A percentile compares a stretch with the other conserved stretches of the same genome.
phyloP scores from a whole-genome alignment of 139 green algal species.

The Coelastrella sp. region DNA sequence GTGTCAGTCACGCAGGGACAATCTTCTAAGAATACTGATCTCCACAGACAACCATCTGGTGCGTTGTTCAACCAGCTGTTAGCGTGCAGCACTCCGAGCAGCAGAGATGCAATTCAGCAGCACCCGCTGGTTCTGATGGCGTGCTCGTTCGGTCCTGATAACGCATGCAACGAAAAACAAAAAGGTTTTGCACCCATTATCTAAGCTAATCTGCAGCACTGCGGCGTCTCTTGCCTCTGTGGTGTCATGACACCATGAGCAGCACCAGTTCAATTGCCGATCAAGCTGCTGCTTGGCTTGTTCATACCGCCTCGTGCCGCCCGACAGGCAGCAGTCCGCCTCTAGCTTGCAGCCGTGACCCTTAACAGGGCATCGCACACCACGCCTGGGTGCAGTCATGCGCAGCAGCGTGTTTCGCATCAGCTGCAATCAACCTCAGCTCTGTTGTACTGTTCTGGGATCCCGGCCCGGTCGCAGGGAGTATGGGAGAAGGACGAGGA shows the following conservation, averaged over 20 bases:
- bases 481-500: conserved; percentile 96
- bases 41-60: conserved; percentile 98
- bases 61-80: conserved; percentile 11
- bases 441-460: not conserved
- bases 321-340: too few species aligned
- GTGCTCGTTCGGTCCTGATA: not conserved
- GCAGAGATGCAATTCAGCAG: not conserved
- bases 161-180: not conserved
- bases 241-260: too few species aligned
- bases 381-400: too few species aligned
- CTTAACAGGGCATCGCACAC: too few species aligned
- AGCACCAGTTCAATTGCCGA: too few species aligned
- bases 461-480: conserved; percentile 69
- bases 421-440: not conserved
- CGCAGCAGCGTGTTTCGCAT: not conserved
- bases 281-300: too few species aligned
- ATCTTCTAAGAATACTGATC: conserved; percentile 88
- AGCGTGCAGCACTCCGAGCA: not conserved
- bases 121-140: not conserved
- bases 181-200: too few species aligned
- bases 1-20: conserved; percentile 40
- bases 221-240: too few species aligned
- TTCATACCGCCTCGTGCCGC: too few species aligned
- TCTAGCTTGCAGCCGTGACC: too few species aligned
- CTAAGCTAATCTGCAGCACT: too few species aligned